A percentile compares a stretch with the other conserved stretches of the same genome.
These are phyloP conservation scores for Hypoxylon rickii DNA, from an alignment of 495 filamentous ascomycete genomes.

Conservation along the genomic window DNA sequence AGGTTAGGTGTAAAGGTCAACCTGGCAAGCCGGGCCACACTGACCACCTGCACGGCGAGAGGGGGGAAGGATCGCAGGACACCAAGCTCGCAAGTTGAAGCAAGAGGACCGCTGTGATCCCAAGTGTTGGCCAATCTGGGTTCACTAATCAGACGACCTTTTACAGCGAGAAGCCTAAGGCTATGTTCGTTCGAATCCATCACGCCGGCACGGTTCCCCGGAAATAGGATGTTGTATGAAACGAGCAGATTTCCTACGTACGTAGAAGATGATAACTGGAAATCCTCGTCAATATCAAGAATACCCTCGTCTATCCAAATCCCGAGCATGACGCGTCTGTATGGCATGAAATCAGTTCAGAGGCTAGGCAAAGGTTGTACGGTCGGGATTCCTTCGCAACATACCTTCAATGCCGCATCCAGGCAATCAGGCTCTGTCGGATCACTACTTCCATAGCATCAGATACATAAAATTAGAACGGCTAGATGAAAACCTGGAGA, in stretches of 20 bases:
- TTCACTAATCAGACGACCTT: constrained; percentile 1
- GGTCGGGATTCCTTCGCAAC: not conserved
- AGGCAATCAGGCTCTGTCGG: too few relatives aligned
- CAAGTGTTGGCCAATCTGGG: constrained; percentile 12
- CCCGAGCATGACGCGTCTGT: not conserved
- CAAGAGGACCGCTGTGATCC: constrained; percentile 1
- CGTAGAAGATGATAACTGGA: not conserved
- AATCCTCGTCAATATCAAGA: not conserved
- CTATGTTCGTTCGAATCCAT: not conserved
- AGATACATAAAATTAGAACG: too few relatives aligned
- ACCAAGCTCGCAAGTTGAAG: constrained; percentile 3
- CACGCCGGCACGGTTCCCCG: constrained; percentile 1
- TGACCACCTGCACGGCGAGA: constrained; percentile 1
- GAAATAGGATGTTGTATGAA: not conserved
- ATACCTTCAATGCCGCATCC: too few relatives aligned
- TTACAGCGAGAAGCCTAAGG: constrained; percentile 10
- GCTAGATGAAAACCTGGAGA: too few relatives aligned
- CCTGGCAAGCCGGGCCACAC: constrained; percentile 12
- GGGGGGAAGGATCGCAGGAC: constrained; percentile 1
- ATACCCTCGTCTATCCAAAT: not conserved
- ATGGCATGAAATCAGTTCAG: not conserved
- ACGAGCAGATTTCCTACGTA: not conserved
- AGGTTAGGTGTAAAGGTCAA: too few relatives aligned
- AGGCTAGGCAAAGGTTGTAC: not conserved
- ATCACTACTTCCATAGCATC: too few relatives aligned